Evolutionary conservation across 352 stramenopile species (phyloP), one percentile per base, ranked within the genome.

Genomic region (Phytophthora fragariaefolia): DNA sequence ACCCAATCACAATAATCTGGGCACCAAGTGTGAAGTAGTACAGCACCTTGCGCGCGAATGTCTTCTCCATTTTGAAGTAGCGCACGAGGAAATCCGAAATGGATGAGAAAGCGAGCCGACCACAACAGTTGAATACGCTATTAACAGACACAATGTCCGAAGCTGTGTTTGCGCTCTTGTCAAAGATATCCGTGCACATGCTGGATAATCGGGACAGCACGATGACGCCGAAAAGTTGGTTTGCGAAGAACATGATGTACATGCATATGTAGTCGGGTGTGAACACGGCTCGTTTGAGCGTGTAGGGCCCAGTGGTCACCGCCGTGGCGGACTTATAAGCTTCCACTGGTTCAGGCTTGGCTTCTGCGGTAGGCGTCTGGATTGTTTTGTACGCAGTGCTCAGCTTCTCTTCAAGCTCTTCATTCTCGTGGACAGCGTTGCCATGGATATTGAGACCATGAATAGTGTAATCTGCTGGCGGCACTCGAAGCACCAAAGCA

Each of bases 401-500:
- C 55, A 74, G 42, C 43, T 78, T 79, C 42, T 82, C 69, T 1
- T 66, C 66, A 17, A 61, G 32, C 1, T 36, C 42, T 15, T 83
- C 75, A 10, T 57, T 51, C 28, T 79, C 68, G 5, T 80, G 45
- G 30, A 81, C 68, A 17, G 54, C 50, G 51, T 84, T 77, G 30
- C 80, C 80, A 66, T 89, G 80, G 53, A 90, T 82, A 67, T 88
- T 83, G 48, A 87, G 71, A 8, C 81, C 81, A 17, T 74, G 56
- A 38, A 85, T 66, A 0, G 54, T 71, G 32, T 78, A 90, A 7
- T 82, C 69, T 9, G 73, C 71, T 15, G 79, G 78, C 13, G 80
- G 80, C 10, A 73, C 78, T 48, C 80, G 76, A 57, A 89, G 64
- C 2, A 84, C 20, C 27, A 89, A 26, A 18, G 76, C 76, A 36